Evolutionary conservation across 2,329 filamentous ascomycete genomes (phyloP), one percentile per base, ranked within the genome.

Genomic region (Penicillium olsonii): DNA sequence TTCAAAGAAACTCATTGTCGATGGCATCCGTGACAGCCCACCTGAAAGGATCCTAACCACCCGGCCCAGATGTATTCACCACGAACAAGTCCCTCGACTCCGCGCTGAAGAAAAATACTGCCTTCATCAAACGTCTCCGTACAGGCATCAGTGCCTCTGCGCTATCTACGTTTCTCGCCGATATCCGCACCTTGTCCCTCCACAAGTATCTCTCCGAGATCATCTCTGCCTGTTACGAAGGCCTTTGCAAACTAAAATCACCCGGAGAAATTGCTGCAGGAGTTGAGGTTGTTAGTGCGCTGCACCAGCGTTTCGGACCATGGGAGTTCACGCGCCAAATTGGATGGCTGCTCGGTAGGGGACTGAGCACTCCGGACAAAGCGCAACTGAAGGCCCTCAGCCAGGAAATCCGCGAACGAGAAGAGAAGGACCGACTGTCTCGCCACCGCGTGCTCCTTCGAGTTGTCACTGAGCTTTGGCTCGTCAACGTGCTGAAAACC

Each of bases 171-270:
- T 95, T 97, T 73, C 76, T 96, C 40, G 85, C 92, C 68, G 92
- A 97, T 68, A 92, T 96, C 63, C 87, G 88, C 63, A 88, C 90
- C 20, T 80, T 97, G 22, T 96, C 92, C 60, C 81, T 97, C 42
- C 90, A 92, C 79, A 96, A 96, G 70, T 97, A 97, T 72, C 84
- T 97, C 14, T 96, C 92, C 60, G 92, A 97, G 74, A 95, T 97
- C 60, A 91, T 96, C 63, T 92, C 92, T 18, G 92, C 92, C 53
- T 95, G 90, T 75, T 96, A 92, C 69, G 92, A 97, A 73, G 92
- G 92, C 8, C 81, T 97, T 6, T 95, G 88, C 75, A 92, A 87
- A 70, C 83, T 97, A 64, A 96, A 96, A 74, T 86, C 87, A 1
- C 88, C 91, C 1, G 89, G 86, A n/a, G 92, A 97, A 69, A 88